Evolutionary conservation across 2,329 filamentous ascomycete genomes (phyloP), one percentile per base, ranked within the genome.

Genomic region (Epichloe bromicola): DNA sequence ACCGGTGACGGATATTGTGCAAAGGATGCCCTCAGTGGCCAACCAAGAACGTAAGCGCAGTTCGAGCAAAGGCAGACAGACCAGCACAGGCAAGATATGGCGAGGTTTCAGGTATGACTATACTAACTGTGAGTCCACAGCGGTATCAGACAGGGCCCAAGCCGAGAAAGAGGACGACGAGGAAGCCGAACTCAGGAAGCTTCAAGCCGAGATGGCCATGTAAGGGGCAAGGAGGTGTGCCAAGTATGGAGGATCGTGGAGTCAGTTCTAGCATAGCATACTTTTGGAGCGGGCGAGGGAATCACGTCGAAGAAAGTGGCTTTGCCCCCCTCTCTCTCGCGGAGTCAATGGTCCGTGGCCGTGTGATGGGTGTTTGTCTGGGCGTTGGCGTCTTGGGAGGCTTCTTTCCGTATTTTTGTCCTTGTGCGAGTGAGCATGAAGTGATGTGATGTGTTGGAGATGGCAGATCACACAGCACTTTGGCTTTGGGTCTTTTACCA

Each of bases 201-300:
- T 98, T 59, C 89, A 95, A 67, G 90, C 88, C 37, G 91, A 96
- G 70, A 97, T 97, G 91, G 90, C 90, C 57, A 95, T 96, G 85
- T 95, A 63, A 75, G 52, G 42, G 39, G 10, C 37, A 37, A 33
- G 30, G 33, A 6, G 12, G 33, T 26, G 46, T 23, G 26, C n/a
- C 41, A 20, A 26, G 3, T 8, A 19, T 26, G 5, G 14, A 40
- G 26, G 44, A 26, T 37, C 20, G 20, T 36, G 41, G 30, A 48
- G 26, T 45, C 49, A 43, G 38, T 39, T 50, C 44, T 30, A 43
- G 46, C 48, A 55, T 51, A 51, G 55, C 53, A 53, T 54, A 49
- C 46, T 37, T 46, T 43, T 37, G 37, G 39, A 42, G 39, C 39
- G 30, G 38, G 30, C 44, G 44, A 38, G 34, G 34, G 33, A 5